These are phyloP conservation scores for Pseudogymnoascus sp. DNA, from an alignment of 2,329 filamentous ascomycete genomes.

Conservation along the genomic window DNA sequence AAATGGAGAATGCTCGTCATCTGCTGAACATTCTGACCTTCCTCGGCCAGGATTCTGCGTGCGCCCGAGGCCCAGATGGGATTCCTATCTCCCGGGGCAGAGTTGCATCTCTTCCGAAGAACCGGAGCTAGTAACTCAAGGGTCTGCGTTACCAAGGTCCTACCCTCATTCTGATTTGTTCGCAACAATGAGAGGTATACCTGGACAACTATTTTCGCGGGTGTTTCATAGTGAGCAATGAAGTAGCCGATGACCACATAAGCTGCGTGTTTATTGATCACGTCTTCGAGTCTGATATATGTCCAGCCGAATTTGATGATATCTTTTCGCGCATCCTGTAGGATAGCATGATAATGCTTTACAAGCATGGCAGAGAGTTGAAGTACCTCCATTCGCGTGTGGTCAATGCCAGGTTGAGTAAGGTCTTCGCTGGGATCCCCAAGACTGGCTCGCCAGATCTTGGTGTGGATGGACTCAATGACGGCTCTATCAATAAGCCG, in stretches of 20 bases:
- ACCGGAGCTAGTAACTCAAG: constrained; percentile 93
- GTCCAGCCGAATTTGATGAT: constrained; percentile 99
- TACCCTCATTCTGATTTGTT: constrained; percentile 91
- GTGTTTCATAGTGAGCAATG: constrained; percentile 93
- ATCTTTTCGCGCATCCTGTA: constrained; percentile 90
- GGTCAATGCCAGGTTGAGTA: constrained; percentile 79
- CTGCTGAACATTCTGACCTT: constrained; percentile 90
- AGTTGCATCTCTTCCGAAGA: constrained; percentile 72
- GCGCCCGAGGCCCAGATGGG: constrained; percentile 86
- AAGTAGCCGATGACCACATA: constrained; percentile 98
- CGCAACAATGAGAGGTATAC: constrained; percentile 87
- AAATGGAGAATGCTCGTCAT: constrained; percentile 98
- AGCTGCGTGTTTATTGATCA: constrained; percentile 97
- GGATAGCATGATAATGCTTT: constrained; percentile 82
- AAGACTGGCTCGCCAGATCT: constrained; percentile 86
- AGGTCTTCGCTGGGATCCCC: constrained; percentile 77
- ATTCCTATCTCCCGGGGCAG: constrained; percentile 59
- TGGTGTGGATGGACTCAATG: constrained; percentile 83
- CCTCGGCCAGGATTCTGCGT: constrained; percentile 83
- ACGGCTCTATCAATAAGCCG: constrained; percentile 78
- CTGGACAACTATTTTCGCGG: constrained; percentile 88
- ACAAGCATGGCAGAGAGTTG: constrained; percentile 91
- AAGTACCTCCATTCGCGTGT: constrained; percentile 90
- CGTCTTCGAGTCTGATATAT: constrained; percentile 94
- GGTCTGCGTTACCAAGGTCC: constrained; percentile 85